These are phyloP conservation scores for Acacia crassicarpa DNA, from an alignment of 306 rosid species.

Conservation along the genomic window DNA sequence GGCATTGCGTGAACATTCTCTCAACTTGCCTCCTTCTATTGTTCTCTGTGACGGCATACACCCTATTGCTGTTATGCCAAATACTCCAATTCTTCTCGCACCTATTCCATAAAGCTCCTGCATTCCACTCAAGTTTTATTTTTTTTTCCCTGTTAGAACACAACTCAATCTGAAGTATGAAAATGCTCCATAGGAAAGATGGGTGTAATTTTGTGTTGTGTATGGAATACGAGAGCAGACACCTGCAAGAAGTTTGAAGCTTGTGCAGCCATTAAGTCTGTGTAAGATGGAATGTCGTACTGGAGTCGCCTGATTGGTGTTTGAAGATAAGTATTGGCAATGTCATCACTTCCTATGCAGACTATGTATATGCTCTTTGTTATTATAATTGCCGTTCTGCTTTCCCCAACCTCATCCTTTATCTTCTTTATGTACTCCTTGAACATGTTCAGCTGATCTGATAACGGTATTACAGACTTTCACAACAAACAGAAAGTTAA, in stretches of 20 bases:
- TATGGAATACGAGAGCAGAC: neutral
- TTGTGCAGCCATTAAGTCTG: conserved; percentile 52
- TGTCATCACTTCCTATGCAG: conserved; percentile 63
- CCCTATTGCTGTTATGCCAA: conserved; percentile 56
- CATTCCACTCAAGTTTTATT: neutral
- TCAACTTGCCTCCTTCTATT: conserved; percentile 42
- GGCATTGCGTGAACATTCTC: conserved; percentile 45
- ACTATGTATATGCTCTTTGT: conserved; percentile 57
- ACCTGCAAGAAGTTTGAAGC: conserved; percentile 62
- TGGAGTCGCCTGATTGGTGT: conserved; percentile 41
- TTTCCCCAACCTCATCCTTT: conserved; percentile 45
- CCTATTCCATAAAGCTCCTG: conserved; percentile 66
- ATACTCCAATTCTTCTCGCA: conserved; percentile 65
- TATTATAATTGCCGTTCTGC: conserved; percentile 31
- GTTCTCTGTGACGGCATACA: conserved; percentile 76
- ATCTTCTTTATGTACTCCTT: conserved; percentile 52
- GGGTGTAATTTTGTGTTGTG: neutral
- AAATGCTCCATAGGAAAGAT: neutral
- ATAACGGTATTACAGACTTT: conserved; percentile 57
- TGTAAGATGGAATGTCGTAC: conserved; percentile 53
- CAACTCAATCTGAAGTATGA: neutral
- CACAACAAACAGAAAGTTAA: conserved; percentile 10
- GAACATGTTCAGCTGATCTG: conserved; percentile 58
- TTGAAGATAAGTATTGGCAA: conserved; percentile 54
- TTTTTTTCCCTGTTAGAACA: neutral